phyloP scores from a whole-genome alignment of 2,329 filamentous ascomycete genomes.

The Calonectria leucothoes region DNA sequence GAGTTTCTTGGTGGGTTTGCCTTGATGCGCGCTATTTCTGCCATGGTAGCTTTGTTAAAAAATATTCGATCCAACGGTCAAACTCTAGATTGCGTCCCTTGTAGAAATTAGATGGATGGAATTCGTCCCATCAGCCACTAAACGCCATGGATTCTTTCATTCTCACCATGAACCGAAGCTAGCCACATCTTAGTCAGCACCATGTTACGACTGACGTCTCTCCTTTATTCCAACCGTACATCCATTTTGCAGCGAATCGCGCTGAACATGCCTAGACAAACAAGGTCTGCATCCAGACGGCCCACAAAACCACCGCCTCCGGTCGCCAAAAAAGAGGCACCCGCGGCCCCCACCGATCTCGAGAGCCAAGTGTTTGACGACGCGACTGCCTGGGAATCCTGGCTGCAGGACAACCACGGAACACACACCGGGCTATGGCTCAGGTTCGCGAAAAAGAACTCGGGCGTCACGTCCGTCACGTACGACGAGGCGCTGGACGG shows the following conservation, averaged over 20 bases:
- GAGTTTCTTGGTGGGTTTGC: slow-evolving; percentile 1
- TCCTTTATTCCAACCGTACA: not conserved
- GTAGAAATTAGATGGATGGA: not conserved
- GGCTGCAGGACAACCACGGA: slow-evolving; percentile 28
- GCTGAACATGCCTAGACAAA: slow-evolving; percentile 32
- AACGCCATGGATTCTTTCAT: not conserved
- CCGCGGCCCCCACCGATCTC: not conserved
- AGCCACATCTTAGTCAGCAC: slow-evolving; percentile 12
- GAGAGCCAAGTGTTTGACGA: slow-evolving; percentile 29
- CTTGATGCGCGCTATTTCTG: not conserved
- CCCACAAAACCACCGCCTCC: not conserved
- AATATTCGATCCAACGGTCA: not conserved
- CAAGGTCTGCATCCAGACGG: slow-evolving; percentile 29
- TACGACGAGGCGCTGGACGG: slow-evolving; percentile 65
- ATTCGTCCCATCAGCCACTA: not conserved
- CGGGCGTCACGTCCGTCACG: slow-evolving; percentile 56
- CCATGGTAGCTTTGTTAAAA: too few species aligned
- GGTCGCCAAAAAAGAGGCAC: fast-evolving
- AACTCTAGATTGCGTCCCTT: not conserved
- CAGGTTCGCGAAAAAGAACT: slow-evolving; percentile 60
- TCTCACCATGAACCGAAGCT: not conserved
- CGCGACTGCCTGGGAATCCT: slow-evolving; percentile 29
- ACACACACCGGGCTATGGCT: slow-evolving; percentile 56
- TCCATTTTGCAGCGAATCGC: not conserved
- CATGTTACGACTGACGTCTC: not conserved